Evolutionary conservation across 805 yeast genomes (phyloP), one percentile per base, ranked within the genome.

Genomic region (Candida ipomoeae): DNA sequence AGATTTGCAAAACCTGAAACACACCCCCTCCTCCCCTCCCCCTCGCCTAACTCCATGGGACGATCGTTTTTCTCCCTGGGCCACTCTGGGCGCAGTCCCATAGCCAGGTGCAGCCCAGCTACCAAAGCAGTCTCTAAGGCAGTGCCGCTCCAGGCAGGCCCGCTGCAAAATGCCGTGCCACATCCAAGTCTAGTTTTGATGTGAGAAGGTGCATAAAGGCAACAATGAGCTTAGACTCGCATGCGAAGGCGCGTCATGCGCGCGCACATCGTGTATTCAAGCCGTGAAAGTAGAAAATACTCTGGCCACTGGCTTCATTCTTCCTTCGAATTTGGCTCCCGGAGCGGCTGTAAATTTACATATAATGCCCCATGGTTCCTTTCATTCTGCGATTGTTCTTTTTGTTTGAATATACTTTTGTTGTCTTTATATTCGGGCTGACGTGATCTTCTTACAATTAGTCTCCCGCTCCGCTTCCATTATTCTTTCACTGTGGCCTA

Each of bases 161-260:
- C 41, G 41, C 31, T 8, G 44, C 36, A 14, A 32, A 41, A 21
- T 41, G 44, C 44, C 44, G 44, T 21, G 44, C 31, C 15, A 21
- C 41, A 21, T 41, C 33, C 33, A n/a, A 41, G 44, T 14, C 44
- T 14, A 29, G 15, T 18, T 14, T 15, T 31, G 33, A 17, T 31
- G 44, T 18, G 35, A 18, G 44, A 18, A 15, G 20, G 21, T 32
- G 31, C 44, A 41, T n/a, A 41, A 18, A 42, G 45, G 38, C 45
- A 42, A 42, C 45, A 42, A 42, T 42, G 45, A 42, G 45, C 45
- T 42, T 42, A 42, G 45, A 42, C 45, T 42, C 45, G 45, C 45
- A 42, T 42, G 45, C 34, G 38, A 33, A 42, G 45, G 29, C 32
- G 45, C 45, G 38, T 42, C 45, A 42, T 42, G 45, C 45, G 20